A percentile compares a stretch with the other conserved stretches of the same genome.
These are phyloP conservation scores for Cutaneotrichosporon sp. DNA, from an alignment of 1,284 basidiomycete species.

Conservation along the genomic window DNA sequence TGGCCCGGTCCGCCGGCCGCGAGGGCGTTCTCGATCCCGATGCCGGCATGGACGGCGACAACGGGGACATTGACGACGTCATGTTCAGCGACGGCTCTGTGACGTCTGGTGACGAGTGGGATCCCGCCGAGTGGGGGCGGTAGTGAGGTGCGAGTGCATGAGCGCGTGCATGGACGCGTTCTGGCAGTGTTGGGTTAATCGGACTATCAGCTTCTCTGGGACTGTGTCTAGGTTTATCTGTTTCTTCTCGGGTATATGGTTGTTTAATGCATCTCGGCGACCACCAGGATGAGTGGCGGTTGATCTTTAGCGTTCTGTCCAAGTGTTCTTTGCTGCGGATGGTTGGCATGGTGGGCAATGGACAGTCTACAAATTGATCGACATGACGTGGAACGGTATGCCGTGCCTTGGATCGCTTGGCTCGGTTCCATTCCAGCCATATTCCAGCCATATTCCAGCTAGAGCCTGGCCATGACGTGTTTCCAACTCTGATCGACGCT, in stretches of 20 bases:
- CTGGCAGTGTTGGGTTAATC: neutral
- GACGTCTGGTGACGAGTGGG: conserved; percentile 39
- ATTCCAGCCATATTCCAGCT: too few species aligned
- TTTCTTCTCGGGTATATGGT: neutral
- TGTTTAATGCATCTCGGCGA: neutral
- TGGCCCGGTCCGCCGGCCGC: conserved; percentile 37
- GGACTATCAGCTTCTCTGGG: neutral
- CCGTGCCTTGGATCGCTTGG: neutral
- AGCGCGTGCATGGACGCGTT: neutral
- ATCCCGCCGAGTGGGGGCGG: conserved; percentile 40
- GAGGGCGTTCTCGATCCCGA: conserved; percentile 35
- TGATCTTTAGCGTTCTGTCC: neutral
- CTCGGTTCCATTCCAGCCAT: too few species aligned
- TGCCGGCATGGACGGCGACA: conserved; percentile 32
- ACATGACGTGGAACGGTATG: conserved; percentile 5
- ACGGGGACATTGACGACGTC: conserved; percentile 31
- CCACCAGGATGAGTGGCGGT: neutral
- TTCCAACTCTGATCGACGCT: too few species aligned
- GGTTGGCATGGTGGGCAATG: neutral
- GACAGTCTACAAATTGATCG: neutral
- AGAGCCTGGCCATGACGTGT: too few species aligned
- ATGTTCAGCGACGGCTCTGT: conserved; percentile 30
- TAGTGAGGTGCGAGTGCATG: conserved; percentile 7
- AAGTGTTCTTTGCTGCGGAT: neutral
- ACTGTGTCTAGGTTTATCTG: neutral